Evolutionary conservation across 495 filamentous ascomycete species (phyloP).

Genomic region (Alectoria sarmentosa): DNA sequence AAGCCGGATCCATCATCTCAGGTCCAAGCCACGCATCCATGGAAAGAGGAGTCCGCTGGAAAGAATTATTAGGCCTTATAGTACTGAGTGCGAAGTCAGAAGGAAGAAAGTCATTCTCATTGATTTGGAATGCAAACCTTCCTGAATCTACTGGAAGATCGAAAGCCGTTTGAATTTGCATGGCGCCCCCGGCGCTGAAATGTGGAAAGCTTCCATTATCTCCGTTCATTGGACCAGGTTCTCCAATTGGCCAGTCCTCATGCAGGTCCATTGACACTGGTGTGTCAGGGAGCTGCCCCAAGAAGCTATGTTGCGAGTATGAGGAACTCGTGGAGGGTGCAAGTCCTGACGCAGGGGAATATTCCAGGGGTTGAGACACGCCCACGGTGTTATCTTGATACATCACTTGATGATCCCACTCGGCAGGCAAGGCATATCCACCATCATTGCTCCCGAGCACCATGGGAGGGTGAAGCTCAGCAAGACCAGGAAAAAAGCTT

Average conservation of each 20-base stretch:
- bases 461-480: slow-evolving; percentile 11
- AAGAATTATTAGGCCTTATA: slow-evolving; percentile 17
- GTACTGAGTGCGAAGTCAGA: slow-evolving; percentile 20
- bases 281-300: slow-evolving; percentile 17
- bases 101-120: background rate
- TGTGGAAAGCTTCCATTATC: slow-evolving; percentile 11
- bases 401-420: slow-evolving; percentile 12
- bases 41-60: slow-evolving; percentile 18
- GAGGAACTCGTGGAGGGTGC: slow-evolving; percentile 21
- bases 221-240: slow-evolving; percentile 9
- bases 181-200: slow-evolving; percentile 15
- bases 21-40: slow-evolving; percentile 20
- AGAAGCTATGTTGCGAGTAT: slow-evolving; percentile 20
- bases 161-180: slow-evolving; percentile 9
- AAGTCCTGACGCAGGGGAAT: slow-evolving; percentile 18
- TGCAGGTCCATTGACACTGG: slow-evolving; percentile 21
- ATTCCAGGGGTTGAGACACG: slow-evolving; percentile 16
- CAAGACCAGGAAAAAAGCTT: background rate
- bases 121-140: slow-evolving; percentile 19
- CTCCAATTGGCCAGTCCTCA: slow-evolving; percentile 17
- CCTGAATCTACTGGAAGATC: slow-evolving; percentile 12
- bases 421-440: slow-evolving; percentile 11
- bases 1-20: slow-evolving; percentile 15
- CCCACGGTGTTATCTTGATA: slow-evolving; percentile 9
- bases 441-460: slow-evolving; percentile 4